These are phyloP conservation scores for Miamiensis avidus DNA, from an alignment of 169 alveolate species.

Conservation along the genomic window DNA sequence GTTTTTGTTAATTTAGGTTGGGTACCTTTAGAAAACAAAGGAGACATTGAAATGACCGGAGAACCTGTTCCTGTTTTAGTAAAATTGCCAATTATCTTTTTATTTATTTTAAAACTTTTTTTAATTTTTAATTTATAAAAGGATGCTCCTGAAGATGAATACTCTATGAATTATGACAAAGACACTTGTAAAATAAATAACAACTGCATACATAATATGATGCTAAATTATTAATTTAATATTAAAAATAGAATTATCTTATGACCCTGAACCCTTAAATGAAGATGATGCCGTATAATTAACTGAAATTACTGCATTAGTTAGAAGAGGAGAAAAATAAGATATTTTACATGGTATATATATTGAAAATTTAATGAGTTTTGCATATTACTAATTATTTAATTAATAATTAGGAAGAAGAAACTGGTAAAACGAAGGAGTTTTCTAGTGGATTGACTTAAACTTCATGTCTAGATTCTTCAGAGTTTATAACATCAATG, in stretches of 20 bases:
- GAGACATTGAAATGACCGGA: slow-evolving; percentile 32
- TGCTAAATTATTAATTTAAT: no score
- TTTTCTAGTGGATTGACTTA: slow-evolving; percentile 42
- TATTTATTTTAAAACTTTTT: neutral
- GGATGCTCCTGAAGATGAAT: slow-evolving; percentile 9
- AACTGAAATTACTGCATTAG: slow-evolving; percentile 35
- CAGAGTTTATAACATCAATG: slow-evolving; percentile 45
- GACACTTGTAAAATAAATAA: slow-evolving; percentile 8
- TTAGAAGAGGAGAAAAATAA: slow-evolving; percentile 44
- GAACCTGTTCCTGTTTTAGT: slow-evolving; percentile 23
- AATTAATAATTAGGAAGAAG: slow-evolving; percentile 23
- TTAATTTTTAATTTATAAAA: neutral
- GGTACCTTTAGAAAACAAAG: slow-evolving; percentile 40
- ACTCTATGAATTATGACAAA: neutral
- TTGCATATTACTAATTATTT: neutral
- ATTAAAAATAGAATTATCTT: neutral
- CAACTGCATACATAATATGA: no score
- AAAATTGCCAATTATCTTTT: neutral
- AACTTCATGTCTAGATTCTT: slow-evolving; percentile 39
- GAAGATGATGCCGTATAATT: slow-evolving; percentile 29
- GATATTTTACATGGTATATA: neutral
- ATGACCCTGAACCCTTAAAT: neutral
- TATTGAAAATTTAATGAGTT: neutral
- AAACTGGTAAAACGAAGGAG: slow-evolving; percentile 39
- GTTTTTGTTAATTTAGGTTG: slow-evolving; percentile 48